A percentile compares a stretch with the other conserved stretches of the same genome.
These are phyloP conservation scores for Phtheirospermum japonicum DNA, from an alignment of 257 asterid genomes.

Conservation along the genomic window DNA sequence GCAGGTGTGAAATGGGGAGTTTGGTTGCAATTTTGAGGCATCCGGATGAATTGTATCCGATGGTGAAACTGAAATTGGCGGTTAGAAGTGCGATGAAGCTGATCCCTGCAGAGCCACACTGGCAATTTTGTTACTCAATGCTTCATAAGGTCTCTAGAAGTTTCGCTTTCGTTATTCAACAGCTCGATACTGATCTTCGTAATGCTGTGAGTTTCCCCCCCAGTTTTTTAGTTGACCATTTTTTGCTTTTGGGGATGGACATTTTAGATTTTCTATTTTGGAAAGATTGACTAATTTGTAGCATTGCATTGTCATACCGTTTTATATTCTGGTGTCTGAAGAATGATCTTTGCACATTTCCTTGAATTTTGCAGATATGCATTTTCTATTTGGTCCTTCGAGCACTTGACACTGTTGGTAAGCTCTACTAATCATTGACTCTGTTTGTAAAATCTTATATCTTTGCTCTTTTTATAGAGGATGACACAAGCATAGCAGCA, in stretches of 20 bases:
- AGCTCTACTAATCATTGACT: conserved; percentile 18
- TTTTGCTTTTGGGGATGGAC: background rate
- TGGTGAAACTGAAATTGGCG: conserved; percentile 77
- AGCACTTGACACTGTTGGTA: conserved; percentile 95
- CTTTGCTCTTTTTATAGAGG: conserved; percentile 57
- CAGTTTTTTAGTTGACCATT: background rate
- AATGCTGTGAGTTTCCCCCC: conserved; percentile 54
- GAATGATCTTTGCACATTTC: background rate
- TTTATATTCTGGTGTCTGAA: too few relatives aligned
- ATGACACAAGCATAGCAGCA: conserved; percentile 79
- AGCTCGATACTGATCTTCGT: conserved; percentile 83
- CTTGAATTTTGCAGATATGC: conserved; percentile 57
- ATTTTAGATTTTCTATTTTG: background rate
- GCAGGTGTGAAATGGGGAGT: conserved; percentile 52
- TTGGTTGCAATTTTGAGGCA: conserved; percentile 58
- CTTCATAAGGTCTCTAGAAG: conserved; percentile 82
- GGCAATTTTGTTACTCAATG: conserved; percentile 81
- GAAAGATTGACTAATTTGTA: background rate
- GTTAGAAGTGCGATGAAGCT: conserved; percentile 66
- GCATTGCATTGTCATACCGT: background rate
- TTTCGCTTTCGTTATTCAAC: conserved; percentile 80
- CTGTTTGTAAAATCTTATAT: background rate
- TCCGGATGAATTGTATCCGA: conserved; percentile 80
- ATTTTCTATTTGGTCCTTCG: conserved; percentile 92
- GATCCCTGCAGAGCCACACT: conserved; percentile 82